A percentile compares a stretch with the other conserved stretches of the same genome.
Conservation (phyloP, 225 moss, liverwort and hornwort species). For the Ulota crispa region DNA sequence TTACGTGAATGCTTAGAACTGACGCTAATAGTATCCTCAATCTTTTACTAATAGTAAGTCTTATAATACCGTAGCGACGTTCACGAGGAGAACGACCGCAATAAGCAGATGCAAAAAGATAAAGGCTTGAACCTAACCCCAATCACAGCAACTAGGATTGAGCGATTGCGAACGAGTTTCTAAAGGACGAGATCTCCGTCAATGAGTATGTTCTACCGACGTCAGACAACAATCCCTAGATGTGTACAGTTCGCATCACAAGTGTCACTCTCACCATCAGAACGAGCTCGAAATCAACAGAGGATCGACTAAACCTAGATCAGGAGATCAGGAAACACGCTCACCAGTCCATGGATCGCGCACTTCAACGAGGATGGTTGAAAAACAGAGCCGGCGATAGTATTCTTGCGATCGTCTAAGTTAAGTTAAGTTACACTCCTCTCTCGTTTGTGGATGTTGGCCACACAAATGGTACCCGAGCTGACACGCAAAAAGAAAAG, state of each 20-base stretch:
- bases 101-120: background rate
- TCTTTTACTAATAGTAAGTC: background rate
- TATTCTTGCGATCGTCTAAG: background rate
- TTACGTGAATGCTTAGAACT: background rate
- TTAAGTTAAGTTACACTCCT: background rate
- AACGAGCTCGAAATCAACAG: background rate
- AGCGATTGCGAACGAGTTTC: background rate
- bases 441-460: background rate
- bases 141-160: background rate
- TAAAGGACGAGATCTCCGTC: background rate
- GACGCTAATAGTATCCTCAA: background rate
- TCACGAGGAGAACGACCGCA: background rate
- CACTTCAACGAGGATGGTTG: background rate
- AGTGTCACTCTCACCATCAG: background rate
- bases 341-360: slow-evolving; percentile 11
- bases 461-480: background rate
- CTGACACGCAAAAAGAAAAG: background rate
- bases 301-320: background rate
- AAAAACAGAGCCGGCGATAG: background rate
- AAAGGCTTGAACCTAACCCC: too few species aligned
- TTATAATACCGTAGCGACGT: background rate
- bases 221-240: background rate
- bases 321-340: slow-evolving; percentile 7
- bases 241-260: background rate
- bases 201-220: background rate